phyloP scores from a whole-genome alignment of 352 stramenopile species.

The Globisporangium mamillatum region DNA sequence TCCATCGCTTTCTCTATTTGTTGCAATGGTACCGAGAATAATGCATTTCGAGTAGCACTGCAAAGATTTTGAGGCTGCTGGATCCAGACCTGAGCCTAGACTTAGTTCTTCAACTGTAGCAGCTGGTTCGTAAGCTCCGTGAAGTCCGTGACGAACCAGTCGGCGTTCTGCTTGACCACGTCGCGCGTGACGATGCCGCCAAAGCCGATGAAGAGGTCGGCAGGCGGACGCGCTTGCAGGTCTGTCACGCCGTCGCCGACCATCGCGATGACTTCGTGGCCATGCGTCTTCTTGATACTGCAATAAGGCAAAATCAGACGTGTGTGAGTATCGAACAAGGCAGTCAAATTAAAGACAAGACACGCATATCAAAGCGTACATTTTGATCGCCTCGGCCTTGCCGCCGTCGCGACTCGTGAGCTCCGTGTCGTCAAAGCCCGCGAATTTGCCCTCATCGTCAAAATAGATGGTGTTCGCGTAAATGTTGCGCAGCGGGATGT shows the following conservation, averaged over 20 bases:
- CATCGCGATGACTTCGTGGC: constrained; percentile 96
- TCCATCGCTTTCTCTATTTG: neutral
- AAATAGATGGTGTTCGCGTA: constrained; percentile 99
- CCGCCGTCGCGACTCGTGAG: constrained; percentile 89
- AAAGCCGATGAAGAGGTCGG: constrained; percentile 97
- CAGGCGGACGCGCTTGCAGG: constrained; percentile 96
- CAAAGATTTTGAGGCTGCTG: neutral
- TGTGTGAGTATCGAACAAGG: neutral
- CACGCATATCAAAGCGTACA: constrained; percentile 29
- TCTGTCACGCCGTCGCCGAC: constrained; percentile 99
- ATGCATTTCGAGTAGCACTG: neutral
- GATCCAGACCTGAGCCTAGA: neutral
- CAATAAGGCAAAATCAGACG: constrained; percentile 17
- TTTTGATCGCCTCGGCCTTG: constrained; percentile 76
- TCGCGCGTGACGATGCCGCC: constrained; percentile 94
- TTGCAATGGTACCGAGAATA: neutral
- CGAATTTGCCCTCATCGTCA: constrained; percentile 84
- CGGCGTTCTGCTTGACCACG: constrained; percentile 91
- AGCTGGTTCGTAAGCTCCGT: constrained; percentile 76
- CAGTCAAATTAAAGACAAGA: neutral
- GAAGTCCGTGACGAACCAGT: constrained; percentile 98
- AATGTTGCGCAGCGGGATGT: constrained; percentile 89
- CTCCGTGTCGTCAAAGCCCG: constrained; percentile 93
- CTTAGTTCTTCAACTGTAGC: constrained; percentile 22
- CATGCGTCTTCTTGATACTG: constrained; percentile 89